Conservation (phyloP, 1,139 yeast genomes). For the Hyphopichia buzzinii region DNA sequence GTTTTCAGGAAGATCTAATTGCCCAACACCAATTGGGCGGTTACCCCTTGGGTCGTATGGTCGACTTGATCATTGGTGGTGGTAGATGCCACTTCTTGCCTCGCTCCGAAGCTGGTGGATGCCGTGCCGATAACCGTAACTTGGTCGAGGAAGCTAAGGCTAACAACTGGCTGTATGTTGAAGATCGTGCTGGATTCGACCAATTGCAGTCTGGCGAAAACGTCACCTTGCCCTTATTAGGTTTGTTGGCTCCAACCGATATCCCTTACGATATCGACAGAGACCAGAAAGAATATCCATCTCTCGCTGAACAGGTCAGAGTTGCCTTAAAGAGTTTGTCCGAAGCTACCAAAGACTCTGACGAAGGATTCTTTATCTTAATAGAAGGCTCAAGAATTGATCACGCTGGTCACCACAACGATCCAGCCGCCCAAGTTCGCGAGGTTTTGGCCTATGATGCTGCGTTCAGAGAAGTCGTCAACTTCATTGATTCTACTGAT, state of each 20-base stretch:
- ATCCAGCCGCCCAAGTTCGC: conserved; percentile 76
- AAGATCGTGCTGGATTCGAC: conserved; percentile 57
- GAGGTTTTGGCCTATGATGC: conserved; percentile 61
- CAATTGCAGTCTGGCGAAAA: conserved; percentile 50
- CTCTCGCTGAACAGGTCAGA: conserved; percentile 68
- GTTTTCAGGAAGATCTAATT: conserved; percentile 77
- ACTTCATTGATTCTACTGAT: conserved; percentile 61
- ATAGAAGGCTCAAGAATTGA: conserved; percentile 89
- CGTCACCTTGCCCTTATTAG: conserved; percentile 68
- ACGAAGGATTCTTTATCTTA: conserved; percentile 75
- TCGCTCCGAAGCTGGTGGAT: conserved; percentile 43
- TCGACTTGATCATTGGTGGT: conserved; percentile 85
- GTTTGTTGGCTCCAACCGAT: conserved; percentile 66
- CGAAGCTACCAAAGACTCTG: conserved; percentile 63
- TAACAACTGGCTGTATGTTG: conserved; percentile 60
- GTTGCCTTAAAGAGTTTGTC: conserved; percentile 67
- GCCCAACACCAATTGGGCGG: conserved; percentile 84
- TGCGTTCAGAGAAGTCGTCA: conserved; percentile 66
- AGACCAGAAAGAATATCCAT: conserved; percentile 56
- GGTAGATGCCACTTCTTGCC: conserved; percentile 79
- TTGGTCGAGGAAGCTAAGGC: conserved; percentile 57
- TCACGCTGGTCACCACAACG: conserved; percentile 89
- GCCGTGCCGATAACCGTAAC: conserved; percentile 65
- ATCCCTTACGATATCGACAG: conserved; percentile 83
- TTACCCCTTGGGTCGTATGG: conserved; percentile 71